These are phyloP conservation scores for Dendrobium catenatum DNA, from an alignment of 106 monocot species.

Conservation along the genomic window DNA sequence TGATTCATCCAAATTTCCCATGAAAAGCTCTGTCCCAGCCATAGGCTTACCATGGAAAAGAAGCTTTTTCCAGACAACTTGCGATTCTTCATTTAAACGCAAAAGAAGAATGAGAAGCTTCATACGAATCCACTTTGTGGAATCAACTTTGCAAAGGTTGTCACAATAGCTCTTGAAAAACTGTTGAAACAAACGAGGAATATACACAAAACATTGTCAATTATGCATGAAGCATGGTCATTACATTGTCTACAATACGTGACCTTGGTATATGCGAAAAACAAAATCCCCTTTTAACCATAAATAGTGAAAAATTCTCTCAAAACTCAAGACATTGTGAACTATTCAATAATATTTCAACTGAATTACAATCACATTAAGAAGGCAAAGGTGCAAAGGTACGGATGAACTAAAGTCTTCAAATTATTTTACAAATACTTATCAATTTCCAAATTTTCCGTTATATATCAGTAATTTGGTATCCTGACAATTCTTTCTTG, in stretches of 20 bases:
- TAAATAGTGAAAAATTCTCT: not conserved
- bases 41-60: conserved; percentile 7
- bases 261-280: not conserved
- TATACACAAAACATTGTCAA: not conserved
- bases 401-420: not conserved
- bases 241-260: not conserved
- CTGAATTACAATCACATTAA: not conserved
- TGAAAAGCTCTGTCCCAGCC: conserved; percentile 1
- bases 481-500: not conserved
- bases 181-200: conserved; percentile 30
- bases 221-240: not conserved
- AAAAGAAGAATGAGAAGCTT: conserved; percentile 69
- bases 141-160: conserved; percentile 19
- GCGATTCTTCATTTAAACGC: conserved; percentile 53
- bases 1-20: conserved; percentile 8
- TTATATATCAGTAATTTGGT: not conserved
- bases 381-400: not conserved
- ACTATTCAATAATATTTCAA: not conserved
- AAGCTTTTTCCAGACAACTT: conserved; percentile 25
- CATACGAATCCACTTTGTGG: conserved; percentile 27
- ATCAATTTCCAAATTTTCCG: not conserved
- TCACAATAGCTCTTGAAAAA: conserved; percentile 30
- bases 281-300: not conserved
- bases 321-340: not conserved
- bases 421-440: not conserved